Evolutionary conservation across 768 basidiomycete species (phyloP).

Genomic region (Gloeopeniophorella convolvens): DNA sequence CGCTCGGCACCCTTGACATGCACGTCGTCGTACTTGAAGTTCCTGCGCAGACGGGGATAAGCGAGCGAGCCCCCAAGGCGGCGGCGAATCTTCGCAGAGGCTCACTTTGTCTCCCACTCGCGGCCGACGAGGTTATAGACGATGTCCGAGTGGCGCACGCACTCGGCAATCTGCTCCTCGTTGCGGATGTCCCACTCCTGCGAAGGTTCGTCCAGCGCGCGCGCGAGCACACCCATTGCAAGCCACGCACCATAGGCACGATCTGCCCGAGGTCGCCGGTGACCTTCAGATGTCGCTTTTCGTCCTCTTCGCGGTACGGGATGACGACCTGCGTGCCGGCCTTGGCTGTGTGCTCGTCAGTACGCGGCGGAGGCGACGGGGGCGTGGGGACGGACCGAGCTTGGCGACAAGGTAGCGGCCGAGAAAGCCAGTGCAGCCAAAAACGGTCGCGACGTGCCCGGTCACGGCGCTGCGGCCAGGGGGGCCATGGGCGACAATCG

Average conservation of each 20-base stretch:
- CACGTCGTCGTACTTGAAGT: constrained; percentile 78
- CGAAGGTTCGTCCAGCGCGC: not conserved
- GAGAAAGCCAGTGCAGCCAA: constrained; percentile 93
- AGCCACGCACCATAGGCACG: constrained; percentile 71
- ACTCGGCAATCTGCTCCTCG: constrained; percentile 88
- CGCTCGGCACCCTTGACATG: constrained; percentile 76
- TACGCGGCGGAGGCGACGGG: no score
- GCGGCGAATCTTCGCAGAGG: no score
- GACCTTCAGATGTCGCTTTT: constrained; percentile 81
- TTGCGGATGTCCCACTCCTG: constrained; percentile 96
- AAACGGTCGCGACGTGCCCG: constrained; percentile 92
- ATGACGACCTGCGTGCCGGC: constrained; percentile 89
- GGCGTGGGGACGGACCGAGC: constrained; percentile 53
- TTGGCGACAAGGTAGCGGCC: constrained; percentile 93
- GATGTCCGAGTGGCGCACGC: constrained; percentile 88
- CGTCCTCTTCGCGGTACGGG: constrained; percentile 93
- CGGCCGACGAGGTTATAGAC: constrained; percentile 95
- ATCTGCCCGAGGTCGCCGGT: constrained; percentile 98
- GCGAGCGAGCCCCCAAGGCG: no score
- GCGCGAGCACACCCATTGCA: constrained; percentile 3
- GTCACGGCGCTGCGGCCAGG: constrained; percentile 82
- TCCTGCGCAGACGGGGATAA: constrained; percentile 54
- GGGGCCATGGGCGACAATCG: constrained; percentile 69
- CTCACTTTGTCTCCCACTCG: constrained; percentile 93
- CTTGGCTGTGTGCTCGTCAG: constrained; percentile 48